Percentiles rank a stretch among this genome's conserved stretches.
These are phyloP conservation scores for Panus rudis DNA, from an alignment of 768 basidiomycete genomes.

Conservation along the genomic window DNA sequence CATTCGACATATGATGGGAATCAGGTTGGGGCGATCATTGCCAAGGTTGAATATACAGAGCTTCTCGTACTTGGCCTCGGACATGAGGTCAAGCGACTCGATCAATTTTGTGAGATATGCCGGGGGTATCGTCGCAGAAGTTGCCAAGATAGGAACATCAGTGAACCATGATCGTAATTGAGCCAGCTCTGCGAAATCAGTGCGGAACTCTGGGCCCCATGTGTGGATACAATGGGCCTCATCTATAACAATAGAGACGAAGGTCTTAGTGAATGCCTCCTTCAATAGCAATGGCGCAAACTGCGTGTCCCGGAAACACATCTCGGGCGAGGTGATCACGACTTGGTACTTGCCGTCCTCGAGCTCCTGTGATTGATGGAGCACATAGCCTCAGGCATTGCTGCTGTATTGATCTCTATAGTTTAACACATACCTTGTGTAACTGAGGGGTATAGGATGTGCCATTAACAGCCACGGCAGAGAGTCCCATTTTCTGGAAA, in stretches of 20 bases:
- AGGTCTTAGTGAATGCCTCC: slow-evolving; percentile 11
- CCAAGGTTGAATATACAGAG: slow-evolving; percentile 2
- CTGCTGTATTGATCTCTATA: neutral
- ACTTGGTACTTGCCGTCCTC: slow-evolving; percentile 7
- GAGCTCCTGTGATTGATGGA: slow-evolving; percentile 9
- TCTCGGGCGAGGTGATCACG: slow-evolving; percentile 20
- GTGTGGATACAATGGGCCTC: slow-evolving; percentile 33
- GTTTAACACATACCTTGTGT: slow-evolving; percentile 22
- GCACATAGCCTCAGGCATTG: neutral
- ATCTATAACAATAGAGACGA: slow-evolving; percentile 27
- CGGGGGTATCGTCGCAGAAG: slow-evolving; percentile 30
- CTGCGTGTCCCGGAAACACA: slow-evolving; percentile 13
- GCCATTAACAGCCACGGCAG: slow-evolving; percentile 29
- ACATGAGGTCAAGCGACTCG: neutral
- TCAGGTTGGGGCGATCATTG: slow-evolving; percentile 5
- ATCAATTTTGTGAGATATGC: slow-evolving; percentile 10
- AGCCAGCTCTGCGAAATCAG: slow-evolving; percentile 21
- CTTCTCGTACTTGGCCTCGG: neutral
- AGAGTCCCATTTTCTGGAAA: slow-evolving; percentile 24
- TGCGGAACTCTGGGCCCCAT: slow-evolving; percentile 31
- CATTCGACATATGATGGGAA: neutral
- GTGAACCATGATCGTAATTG: slow-evolving; percentile 26
- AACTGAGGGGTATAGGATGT: slow-evolving; percentile 26
- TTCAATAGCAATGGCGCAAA: slow-evolving; percentile 8
- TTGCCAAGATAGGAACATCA: slow-evolving; percentile 23